Evolutionary conservation across 1,139 yeast species (phyloP), one percentile per base, ranked within the genome.

Genomic region (Pichia sp.): DNA sequence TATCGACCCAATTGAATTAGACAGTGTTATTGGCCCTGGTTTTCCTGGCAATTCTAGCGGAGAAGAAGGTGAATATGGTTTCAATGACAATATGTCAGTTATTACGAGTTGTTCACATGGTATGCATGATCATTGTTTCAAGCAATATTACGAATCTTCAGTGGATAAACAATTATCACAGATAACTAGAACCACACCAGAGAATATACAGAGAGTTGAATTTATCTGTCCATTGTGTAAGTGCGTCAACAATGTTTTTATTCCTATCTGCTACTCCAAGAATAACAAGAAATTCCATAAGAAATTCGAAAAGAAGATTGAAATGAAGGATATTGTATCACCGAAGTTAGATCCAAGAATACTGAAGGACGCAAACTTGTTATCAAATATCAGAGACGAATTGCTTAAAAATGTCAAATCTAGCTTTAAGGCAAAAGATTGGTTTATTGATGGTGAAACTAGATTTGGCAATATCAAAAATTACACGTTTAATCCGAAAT

Each of bases 101-200:
- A 72, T 90, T 6, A 81, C 84, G 57, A 83, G 96, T 45, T 93
- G 99, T 69, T 96, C 97, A 0, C 99, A 93, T 67, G 95, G 96
- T 1, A 85, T 93, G 82, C 99, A 93, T 65, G 81, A 78, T 55
- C 75, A 78, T 32, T 93, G 99, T 61, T 86, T 84, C 57, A 64
- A 78, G 47, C 81, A 82, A 51, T 87, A 81, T 60, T 68, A 81
- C 59, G 71, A 72, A 43, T 73, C 79, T 18, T 73, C 76, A 40
- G 70, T 78, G 46, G 67, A 72, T 14, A 75, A 84, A 28, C 86
- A 79, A 32, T 48, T 60, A 58, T 76, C 76, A 32, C 96, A 88
- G 60, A 80, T 90, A 31, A 86, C 96, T 0, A 72, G 96, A 61
- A 87, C 90, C 48, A 73, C 83, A 7, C 96, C 97, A 0, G 96